These are phyloP conservation scores for Ustilago hordei DNA, from an alignment of 1,284 basidiomycete species.

Conservation along the genomic window DNA sequence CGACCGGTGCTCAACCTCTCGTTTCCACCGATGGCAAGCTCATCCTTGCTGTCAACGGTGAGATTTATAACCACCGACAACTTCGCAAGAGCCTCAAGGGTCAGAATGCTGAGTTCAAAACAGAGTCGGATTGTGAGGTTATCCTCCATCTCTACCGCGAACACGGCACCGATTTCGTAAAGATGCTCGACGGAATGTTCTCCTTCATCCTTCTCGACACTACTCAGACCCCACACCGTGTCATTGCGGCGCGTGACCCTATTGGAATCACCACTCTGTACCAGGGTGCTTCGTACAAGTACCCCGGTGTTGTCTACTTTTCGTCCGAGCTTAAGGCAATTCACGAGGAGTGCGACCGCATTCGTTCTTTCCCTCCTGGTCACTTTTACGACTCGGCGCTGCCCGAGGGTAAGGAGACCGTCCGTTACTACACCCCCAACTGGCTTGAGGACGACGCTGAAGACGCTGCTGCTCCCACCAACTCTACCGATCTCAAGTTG, in stretches of 20 bases:
- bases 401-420: slow-evolving; percentile 66
- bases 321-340: slow-evolving; percentile 96
- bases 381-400: slow-evolving; percentile 75
- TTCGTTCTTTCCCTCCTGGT: slow-evolving; percentile 96
- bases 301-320: slow-evolving; percentile 89
- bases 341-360: slow-evolving; percentile 90
- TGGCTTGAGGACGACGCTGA: slow-evolving; percentile 73
- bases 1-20: slow-evolving; percentile 96
- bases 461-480: slow-evolving; percentile 75
- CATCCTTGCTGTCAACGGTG: slow-evolving; percentile 94
- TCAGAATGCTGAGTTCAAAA: slow-evolving; percentile 85
- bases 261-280: slow-evolving; percentile 98
- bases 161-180: slow-evolving; percentile 70
- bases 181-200: slow-evolving; percentile 94
- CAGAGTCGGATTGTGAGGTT: slow-evolving; percentile 98
- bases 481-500: slow-evolving; percentile 76
- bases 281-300: slow-evolving; percentile 89
- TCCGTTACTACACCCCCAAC: slow-evolving; percentile 69
- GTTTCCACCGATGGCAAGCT: slow-evolving; percentile 86
- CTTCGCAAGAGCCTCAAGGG: slow-evolving; percentile 78
- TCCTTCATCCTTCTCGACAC: slow-evolving; percentile 96
- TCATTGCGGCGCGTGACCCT: slow-evolving; percentile 96
- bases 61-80: slow-evolving; percentile 97
- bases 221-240: slow-evolving; percentile 84
- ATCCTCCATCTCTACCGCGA: slow-evolving; percentile 76